phyloP scores from a whole-genome alignment of 768 basidiomycete genomes.

The Boletus rubroflammeus region DNA sequence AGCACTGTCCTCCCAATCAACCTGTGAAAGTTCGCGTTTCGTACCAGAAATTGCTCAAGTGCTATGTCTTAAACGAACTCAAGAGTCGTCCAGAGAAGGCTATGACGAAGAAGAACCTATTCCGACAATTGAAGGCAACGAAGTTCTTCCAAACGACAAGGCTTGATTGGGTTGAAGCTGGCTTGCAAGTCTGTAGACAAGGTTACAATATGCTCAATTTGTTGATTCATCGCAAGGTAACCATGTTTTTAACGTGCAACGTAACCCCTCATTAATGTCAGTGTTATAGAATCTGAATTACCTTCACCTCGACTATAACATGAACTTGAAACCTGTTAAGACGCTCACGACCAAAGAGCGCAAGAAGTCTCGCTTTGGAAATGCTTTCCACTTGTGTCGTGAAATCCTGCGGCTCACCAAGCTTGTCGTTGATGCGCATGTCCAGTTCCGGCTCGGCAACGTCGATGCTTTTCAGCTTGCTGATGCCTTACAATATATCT shows the following conservation, averaged over 20 bases:
- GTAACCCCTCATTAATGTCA: background rate
- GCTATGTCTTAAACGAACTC: slow-evolving; percentile 92
- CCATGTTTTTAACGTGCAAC: background rate
- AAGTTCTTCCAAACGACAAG: slow-evolving; percentile 99
- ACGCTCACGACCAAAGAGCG: slow-evolving; percentile 99
- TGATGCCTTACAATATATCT: slow-evolving; percentile 97
- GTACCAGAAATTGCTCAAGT: slow-evolving; percentile 96
- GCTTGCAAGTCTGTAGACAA: slow-evolving; percentile 96
- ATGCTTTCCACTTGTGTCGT: slow-evolving; percentile 96
- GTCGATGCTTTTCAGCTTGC: slow-evolving; percentile 99
- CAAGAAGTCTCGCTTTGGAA: slow-evolving; percentile 99
- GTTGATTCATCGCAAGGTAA: slow-evolving; percentile 94
- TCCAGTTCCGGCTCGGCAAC: slow-evolving; percentile 97
- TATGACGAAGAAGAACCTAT: slow-evolving; percentile 97
- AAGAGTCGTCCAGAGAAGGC: slow-evolving; percentile 88
- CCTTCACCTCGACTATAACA: slow-evolving; percentile 94
- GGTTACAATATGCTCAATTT: slow-evolving; percentile 99
- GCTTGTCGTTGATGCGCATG: slow-evolving; percentile 97
- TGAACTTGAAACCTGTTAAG: slow-evolving; percentile 97
- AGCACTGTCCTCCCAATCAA: slow-evolving; percentile 95
- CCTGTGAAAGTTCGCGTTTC: slow-evolving; percentile 98
- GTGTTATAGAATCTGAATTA: slow-evolving; percentile 76
- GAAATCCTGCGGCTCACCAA: slow-evolving; percentile 98
- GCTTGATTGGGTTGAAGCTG: slow-evolving; percentile 98
- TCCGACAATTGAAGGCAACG: slow-evolving; percentile 94